These are phyloP conservation scores for Anthracocystis walkeri DNA, from an alignment of 1,284 basidiomycete species.

Conservation along the genomic window DNA sequence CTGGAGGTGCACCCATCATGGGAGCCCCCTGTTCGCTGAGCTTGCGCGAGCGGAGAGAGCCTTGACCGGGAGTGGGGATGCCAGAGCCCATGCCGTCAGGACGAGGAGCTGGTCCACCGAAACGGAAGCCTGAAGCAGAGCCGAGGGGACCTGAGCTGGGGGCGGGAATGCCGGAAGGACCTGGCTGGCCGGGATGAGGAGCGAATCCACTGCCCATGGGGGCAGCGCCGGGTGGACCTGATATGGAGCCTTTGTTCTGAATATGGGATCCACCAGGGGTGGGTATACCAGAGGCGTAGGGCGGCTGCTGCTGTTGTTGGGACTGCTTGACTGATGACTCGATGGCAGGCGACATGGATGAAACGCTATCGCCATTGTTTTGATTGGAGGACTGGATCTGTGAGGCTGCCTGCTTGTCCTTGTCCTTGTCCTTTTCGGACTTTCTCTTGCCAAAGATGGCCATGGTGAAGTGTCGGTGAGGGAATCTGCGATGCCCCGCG, in stretches of 20 bases:
- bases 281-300: constrained; percentile 39
- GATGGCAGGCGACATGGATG: constrained; percentile 45
- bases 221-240: constrained; percentile 28
- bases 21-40: constrained; percentile 49
- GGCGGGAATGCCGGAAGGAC: constrained; percentile 35
- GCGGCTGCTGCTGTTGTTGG: constrained; percentile 35
- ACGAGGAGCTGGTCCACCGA: constrained; percentile 53
- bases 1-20: constrained; percentile 13
- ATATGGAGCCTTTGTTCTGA: constrained; percentile 50
- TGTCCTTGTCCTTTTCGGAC: constrained; percentile 59
- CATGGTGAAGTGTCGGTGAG: constrained; percentile 32
- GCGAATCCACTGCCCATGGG: constrained; percentile 45
- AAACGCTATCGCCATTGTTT: constrained; percentile 41
- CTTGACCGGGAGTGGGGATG: constrained; percentile 50
- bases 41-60: constrained; percentile 48
- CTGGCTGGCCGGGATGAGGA: constrained; percentile 21
- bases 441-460: constrained; percentile 68
- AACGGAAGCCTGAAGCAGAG: constrained; percentile 59
- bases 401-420: constrained; percentile 24
- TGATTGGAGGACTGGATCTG: constrained; percentile 19
- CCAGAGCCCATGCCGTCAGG: constrained; percentile 46
- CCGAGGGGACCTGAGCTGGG: constrained; percentile 46
- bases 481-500: neutral
- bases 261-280: constrained; percentile 43
- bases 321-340: constrained; percentile 32